Percentiles rank a stretch among this genome's conserved stretches.
Evolutionary conservation across 2,329 filamentous ascomycete genomes (phyloP).

Genomic region (Proliferodiscus dingleyae): DNA sequence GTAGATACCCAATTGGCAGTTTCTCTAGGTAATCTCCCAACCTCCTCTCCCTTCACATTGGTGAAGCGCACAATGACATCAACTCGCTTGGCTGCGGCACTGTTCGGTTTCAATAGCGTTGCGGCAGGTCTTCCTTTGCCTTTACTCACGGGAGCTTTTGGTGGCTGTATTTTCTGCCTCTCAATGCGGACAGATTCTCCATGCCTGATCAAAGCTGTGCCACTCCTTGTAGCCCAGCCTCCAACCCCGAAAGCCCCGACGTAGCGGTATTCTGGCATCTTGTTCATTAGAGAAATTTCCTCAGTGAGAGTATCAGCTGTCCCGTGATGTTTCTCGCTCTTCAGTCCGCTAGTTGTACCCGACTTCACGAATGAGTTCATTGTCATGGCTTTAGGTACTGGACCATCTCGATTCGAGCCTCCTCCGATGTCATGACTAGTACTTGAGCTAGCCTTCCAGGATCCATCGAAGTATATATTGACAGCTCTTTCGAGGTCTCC

Average conservation of each 20-base stretch:
- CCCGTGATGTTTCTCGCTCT: conserved; percentile 32
- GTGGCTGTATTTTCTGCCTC: conserved; percentile 68
- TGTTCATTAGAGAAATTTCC: conserved; percentile 3
- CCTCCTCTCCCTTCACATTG: conserved; percentile 70
- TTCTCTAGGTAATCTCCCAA: conserved; percentile 83
- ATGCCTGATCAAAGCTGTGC: conserved; percentile 67
- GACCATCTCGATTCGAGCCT: no score
- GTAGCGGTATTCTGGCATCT: conserved; percentile 60
- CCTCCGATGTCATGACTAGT: conserved; percentile 1
- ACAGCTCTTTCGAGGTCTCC: conserved; percentile 57
- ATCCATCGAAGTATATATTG: conserved; percentile 67
- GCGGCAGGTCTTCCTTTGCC: conserved; percentile 36
- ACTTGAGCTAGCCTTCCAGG: conserved; percentile 44
- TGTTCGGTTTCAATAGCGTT: conserved; percentile 27
- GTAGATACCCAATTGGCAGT: conserved; percentile 88
- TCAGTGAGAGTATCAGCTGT: conserved; percentile 17
- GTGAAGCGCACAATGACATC: conserved; percentile 93
- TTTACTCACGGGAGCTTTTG: conserved; percentile 42
- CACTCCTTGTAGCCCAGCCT: conserved; percentile 88
- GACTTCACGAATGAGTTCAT: conserved; percentile 25
- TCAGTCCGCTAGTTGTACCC: conserved; percentile 6
- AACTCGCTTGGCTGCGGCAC: conserved; percentile 55
- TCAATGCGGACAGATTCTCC: conserved; percentile 84
- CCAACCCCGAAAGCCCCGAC: conserved; percentile 88
- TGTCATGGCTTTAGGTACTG: conserved; percentile 16